Conservation (phyloP, 75 land plant genomes). For the Pinus taeda region DNA sequence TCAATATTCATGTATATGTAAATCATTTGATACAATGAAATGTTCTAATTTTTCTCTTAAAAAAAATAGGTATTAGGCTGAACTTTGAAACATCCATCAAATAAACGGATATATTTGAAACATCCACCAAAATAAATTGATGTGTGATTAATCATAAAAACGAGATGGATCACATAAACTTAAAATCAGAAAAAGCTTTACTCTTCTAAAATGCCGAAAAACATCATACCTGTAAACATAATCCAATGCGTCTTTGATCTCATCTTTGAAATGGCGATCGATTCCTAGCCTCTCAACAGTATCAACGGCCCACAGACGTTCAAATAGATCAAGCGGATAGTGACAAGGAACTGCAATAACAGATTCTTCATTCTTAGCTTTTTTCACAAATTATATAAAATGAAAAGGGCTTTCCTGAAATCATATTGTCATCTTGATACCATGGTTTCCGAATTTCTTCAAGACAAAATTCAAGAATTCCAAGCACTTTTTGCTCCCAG, state of each 20-base stretch:
- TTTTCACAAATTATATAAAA: not conserved
- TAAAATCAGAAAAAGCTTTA: no score
- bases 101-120: no score
- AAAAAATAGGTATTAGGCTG: no score
- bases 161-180: no score
- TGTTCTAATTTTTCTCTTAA: no score
- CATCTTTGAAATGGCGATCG: constrained; percentile 16
- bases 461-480: constrained; percentile 12
- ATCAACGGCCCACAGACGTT: constrained; percentile 56
- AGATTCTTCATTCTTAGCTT: not conserved
- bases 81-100: no score
- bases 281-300: constrained; percentile 40
- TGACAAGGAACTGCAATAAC: constrained; percentile 6
- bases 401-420: not conserved
- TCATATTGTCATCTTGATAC: not conserved
- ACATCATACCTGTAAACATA: constrained; percentile 20
- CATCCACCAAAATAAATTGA: no score
- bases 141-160: no score
- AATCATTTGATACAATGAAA: no score
- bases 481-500: constrained; percentile 24
- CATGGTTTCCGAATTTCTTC: constrained; percentile 12
- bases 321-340: constrained; percentile 26
- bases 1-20: no score
- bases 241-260: constrained; percentile 15
- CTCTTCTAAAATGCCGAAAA: not conserved